These are phyloP conservation scores for Juglanconis juglandina DNA, from an alignment of 2,329 filamentous ascomycete species.

Conservation along the genomic window DNA sequence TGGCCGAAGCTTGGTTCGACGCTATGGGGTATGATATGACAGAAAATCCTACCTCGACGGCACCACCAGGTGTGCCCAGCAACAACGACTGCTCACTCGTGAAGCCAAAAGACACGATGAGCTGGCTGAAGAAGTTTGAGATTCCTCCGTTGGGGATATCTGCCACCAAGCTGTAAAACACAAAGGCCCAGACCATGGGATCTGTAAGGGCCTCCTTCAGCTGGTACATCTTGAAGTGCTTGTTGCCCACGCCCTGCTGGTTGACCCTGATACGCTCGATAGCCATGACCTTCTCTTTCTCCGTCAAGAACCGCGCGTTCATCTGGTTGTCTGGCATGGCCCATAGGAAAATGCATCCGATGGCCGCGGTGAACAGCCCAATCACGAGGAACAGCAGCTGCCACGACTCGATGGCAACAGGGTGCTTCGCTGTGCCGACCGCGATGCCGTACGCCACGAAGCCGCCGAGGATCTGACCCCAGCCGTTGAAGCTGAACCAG, in stretches of 20 bases:
- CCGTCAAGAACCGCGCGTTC: slow-evolving; percentile 45
- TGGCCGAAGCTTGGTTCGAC: slow-evolving; percentile 24
- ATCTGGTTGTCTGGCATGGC: slow-evolving; percentile 42
- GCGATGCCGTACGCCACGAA: slow-evolving; percentile 40
- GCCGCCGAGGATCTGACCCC: slow-evolving; percentile 38
- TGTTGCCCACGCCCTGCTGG: slow-evolving; percentile 67
- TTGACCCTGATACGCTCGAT: slow-evolving; percentile 57
- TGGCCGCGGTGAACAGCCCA: slow-evolving; percentile 46
- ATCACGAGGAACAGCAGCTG: slow-evolving; percentile 59
- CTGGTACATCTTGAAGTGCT: slow-evolving; percentile 64
- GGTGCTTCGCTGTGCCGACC: slow-evolving; percentile 43
- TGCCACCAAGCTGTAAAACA: slow-evolving; percentile 30
- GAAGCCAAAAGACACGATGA: slow-evolving; percentile 58
- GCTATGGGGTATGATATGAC: neutral
- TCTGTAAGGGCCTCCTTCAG: slow-evolving; percentile 39
- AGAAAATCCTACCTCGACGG: slow-evolving; percentile 53
- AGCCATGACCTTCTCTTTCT: slow-evolving; percentile 55
- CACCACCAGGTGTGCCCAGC: slow-evolving; percentile 63
- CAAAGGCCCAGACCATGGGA: slow-evolving; percentile 36
- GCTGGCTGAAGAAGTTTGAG: slow-evolving; percentile 38
- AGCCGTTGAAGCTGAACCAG: slow-evolving; percentile 60
- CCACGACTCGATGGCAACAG: slow-evolving; percentile 55
- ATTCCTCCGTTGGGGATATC: slow-evolving; percentile 36
- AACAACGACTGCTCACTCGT: slow-evolving; percentile 59
- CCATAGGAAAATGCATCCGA: slow-evolving; percentile 48